Percentiles rank a stretch among this genome's conserved stretches.
Evolutionary conservation across 768 basidiomycete genomes (phyloP).

Genomic region (Glaciozyma antarctica): DNA sequence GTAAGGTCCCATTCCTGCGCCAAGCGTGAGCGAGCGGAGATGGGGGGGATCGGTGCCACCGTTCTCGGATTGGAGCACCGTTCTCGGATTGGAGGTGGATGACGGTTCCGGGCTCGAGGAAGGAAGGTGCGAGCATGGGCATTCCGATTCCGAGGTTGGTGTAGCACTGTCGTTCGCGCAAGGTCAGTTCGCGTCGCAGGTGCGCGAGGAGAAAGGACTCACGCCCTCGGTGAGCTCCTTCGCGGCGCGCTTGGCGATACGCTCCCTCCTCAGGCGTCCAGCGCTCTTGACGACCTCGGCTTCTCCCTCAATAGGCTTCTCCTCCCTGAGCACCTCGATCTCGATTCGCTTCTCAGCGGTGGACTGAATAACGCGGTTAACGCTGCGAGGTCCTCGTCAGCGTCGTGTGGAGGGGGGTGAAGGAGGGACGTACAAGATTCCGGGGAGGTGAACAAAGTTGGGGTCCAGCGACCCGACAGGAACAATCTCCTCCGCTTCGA

Average conservation of each 20-base stretch:
- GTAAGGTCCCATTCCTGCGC: constrained; percentile 41
- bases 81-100: constrained; percentile 44
- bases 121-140: constrained; percentile 41
- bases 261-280: constrained; percentile 43
- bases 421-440: constrained; percentile 25
- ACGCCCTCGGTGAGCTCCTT: constrained; percentile 69
- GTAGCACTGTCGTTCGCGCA: constrained; percentile 30
- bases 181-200: neutral
- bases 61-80: constrained; percentile 44
- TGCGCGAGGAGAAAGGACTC: neutral
- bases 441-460: constrained; percentile 53
- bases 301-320: constrained; percentile 3
- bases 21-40: neutral
- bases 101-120: constrained; percentile 39
- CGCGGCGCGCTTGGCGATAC: constrained; percentile 76
- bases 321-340: constrained; percentile 46
- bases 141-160: constrained; percentile 44
- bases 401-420: constrained; percentile 47
- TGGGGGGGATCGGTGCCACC: too few species aligned
- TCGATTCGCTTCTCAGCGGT: constrained; percentile 71
- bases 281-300: constrained; percentile 34
- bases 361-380: constrained; percentile 76
- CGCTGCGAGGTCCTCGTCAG: constrained; percentile 49
- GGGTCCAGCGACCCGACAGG: constrained; percentile 71
- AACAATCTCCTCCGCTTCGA: constrained; percentile 88